Evolutionary conservation across 2,329 filamentous ascomycete species (phyloP).

Genomic region (Diaporthe nobilis): DNA sequence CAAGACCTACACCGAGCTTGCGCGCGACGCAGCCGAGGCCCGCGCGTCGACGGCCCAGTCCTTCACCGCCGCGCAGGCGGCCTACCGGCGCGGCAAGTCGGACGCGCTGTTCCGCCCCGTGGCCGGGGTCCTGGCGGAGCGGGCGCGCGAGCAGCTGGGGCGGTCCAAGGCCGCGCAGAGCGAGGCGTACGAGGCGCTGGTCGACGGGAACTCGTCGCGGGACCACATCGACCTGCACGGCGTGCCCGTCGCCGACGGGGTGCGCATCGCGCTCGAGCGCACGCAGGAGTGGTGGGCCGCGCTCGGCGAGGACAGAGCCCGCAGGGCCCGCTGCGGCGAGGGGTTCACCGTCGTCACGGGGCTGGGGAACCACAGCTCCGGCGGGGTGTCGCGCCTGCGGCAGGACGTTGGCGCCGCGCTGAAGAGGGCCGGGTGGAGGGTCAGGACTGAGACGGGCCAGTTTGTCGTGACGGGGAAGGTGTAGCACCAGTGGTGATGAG

Average conservation of each 20-base stretch:
- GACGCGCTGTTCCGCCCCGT: slow-evolving; percentile 82
- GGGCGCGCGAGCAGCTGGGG: slow-evolving; percentile 75
- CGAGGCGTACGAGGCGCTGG: slow-evolving; percentile 78
- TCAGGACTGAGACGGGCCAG: slow-evolving; percentile 79
- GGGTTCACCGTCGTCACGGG: slow-evolving; percentile 86
- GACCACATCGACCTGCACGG: slow-evolving; percentile 84
- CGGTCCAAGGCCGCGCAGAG: slow-evolving; percentile 71
- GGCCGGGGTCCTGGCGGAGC: slow-evolving; percentile 81
- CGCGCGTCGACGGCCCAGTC: slow-evolving; percentile 44
- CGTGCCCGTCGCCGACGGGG: slow-evolving; percentile 83
- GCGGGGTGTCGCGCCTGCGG: slow-evolving; percentile 82
- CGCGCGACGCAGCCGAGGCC: slow-evolving; percentile 30
- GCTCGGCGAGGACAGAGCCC: slow-evolving; percentile 75
- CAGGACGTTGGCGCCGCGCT: slow-evolving; percentile 85
- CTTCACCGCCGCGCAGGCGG: slow-evolving; percentile 56
- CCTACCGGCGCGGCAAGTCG: slow-evolving; percentile 69
- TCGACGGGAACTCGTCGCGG: slow-evolving; percentile 74
- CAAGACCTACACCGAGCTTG: slow-evolving; percentile 39
- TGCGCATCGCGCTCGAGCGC: slow-evolving; percentile 79
- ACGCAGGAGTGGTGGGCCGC: slow-evolving; percentile 83
- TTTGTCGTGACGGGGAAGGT: slow-evolving; percentile 75
- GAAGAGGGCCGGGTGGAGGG: slow-evolving; percentile 84
- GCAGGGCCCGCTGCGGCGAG: slow-evolving; percentile 58
- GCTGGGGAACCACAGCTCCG: slow-evolving; percentile 81
- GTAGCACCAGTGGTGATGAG: neutral